phyloP scores from a whole-genome alignment of 2,329 filamentous ascomycete genomes.

The Albifimbria verrucaria region DNA sequence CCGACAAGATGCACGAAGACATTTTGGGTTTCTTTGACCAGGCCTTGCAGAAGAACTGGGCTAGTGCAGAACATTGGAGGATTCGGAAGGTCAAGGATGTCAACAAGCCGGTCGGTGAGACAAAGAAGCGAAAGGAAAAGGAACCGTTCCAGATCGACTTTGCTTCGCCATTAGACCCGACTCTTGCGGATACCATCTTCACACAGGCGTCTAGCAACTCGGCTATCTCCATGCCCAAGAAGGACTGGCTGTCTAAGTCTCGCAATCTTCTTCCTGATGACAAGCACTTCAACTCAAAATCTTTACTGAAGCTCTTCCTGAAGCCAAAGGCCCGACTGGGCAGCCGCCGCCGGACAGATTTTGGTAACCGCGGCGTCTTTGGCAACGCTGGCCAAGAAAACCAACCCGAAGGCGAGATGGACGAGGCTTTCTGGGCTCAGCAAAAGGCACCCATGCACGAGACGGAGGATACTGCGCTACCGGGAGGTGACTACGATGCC shows the following conservation, averaged over 20 bases:
- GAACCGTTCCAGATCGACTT: slow-evolving; percentile 97
- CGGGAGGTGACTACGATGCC: slow-evolving; percentile 84
- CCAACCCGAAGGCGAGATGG: slow-evolving; percentile 72
- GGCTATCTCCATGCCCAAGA: slow-evolving; percentile 81
- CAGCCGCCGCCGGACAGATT: slow-evolving; percentile 57
- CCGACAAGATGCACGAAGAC: slow-evolving; percentile 77
- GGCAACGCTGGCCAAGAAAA: slow-evolving; percentile 43
- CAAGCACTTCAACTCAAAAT: slow-evolving; percentile 95
- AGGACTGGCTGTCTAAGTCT: slow-evolving; percentile 92
- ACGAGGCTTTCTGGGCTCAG: slow-evolving; percentile 93
- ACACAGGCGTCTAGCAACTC: slow-evolving; percentile 77
- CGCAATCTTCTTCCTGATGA: slow-evolving; percentile 93
- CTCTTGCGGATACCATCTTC: slow-evolving; percentile 73
- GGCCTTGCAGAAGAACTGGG: slow-evolving; percentile 95
- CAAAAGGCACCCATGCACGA: slow-evolving; percentile 53
- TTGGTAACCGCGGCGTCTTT: slow-evolving; percentile 42
- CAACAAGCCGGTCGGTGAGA: slow-evolving; percentile 59
- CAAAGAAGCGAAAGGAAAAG: slow-evolving; percentile 82
- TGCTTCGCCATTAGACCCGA: slow-evolving; percentile 65
- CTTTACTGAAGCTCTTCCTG: slow-evolving; percentile 84
- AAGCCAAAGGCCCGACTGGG: slow-evolving; percentile 89
- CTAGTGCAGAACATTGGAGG: slow-evolving; percentile 97
- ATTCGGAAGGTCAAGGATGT: slow-evolving; percentile 87
- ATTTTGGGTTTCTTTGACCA: slow-evolving; percentile 98
- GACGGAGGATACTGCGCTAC: slow-evolving; percentile 52